Conservation (phyloP, 106 monocot species). For the Allium sativum region DNA sequence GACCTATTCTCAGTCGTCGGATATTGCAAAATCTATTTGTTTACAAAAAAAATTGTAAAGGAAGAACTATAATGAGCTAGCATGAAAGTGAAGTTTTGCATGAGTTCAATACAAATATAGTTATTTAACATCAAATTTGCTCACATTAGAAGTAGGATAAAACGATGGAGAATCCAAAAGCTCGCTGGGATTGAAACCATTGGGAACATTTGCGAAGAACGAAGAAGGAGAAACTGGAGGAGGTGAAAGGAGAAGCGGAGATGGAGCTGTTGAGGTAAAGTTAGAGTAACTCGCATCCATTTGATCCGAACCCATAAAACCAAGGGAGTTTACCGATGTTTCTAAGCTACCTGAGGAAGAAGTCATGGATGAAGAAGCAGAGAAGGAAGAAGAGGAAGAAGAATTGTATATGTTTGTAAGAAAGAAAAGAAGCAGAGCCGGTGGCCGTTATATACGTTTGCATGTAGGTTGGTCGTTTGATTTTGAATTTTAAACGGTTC, state of each 20-base stretch:
- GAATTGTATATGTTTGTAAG: not conserved
- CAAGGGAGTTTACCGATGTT: constrained; percentile 26
- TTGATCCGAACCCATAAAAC: not conserved
- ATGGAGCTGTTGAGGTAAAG: constrained; percentile 56
- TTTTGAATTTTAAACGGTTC: not conserved
- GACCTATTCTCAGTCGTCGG: constrained; percentile 42
- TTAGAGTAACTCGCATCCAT: constrained; percentile 21
- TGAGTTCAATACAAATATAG: not conserved
- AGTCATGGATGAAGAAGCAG: constrained; percentile 19
- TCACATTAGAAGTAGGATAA: constrained; percentile 43
- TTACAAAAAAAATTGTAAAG: not conserved
- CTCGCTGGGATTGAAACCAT: constrained; percentile 36
- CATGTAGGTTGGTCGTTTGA: not conserved
- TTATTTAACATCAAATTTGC: not conserved
- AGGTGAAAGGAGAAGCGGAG: constrained; percentile 49
- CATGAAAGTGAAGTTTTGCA: not conserved
- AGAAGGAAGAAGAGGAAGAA: not conserved
- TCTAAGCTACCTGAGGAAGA: constrained; percentile 39
- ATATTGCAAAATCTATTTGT: constrained; percentile 18
- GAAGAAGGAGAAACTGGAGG: constrained; percentile 54
- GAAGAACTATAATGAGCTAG: not conserved
- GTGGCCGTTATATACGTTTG: constrained; percentile 7
- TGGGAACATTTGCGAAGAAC: constrained; percentile 30
- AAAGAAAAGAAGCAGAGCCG: constrained; percentile 3
- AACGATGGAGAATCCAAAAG: constrained; percentile 49